These are phyloP conservation scores for Boletus barrowsii DNA, from an alignment of 768 basidiomycete genomes.

Conservation along the genomic window DNA sequence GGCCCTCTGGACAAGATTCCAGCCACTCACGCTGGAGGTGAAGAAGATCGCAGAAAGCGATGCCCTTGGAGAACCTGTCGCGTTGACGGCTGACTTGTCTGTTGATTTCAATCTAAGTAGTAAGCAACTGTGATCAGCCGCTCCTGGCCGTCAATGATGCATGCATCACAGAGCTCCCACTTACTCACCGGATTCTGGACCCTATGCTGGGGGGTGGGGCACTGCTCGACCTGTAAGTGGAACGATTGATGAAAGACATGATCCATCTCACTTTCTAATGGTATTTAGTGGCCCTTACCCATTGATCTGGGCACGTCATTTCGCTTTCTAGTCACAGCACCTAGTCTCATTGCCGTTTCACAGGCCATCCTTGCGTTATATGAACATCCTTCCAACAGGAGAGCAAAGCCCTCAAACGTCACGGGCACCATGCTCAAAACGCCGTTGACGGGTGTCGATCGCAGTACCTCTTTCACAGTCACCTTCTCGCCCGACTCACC, in stretches of 20 bases:
- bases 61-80: constrained; percentile 60
- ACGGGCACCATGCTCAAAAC: constrained; percentile 76
- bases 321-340: neutral
- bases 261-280: constrained; percentile 3
- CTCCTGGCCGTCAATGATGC: neutral
- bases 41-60: constrained; percentile 62
- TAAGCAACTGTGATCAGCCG: constrained; percentile 25
- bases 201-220: constrained; percentile 80
- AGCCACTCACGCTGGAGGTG: constrained; percentile 63
- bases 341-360: constrained; percentile 10
- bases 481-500: constrained; percentile 54
- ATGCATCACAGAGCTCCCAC: constrained; percentile 50
- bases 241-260: neutral
- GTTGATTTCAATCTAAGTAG: constrained; percentile 63
- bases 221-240: constrained; percentile 73
- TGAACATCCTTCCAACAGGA: constrained; percentile 73
- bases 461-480: constrained; percentile 70
- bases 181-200: constrained; percentile 73
- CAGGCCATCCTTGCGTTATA: constrained; percentile 77
- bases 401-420: constrained; percentile 53
- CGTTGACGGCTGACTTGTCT: constrained; percentile 77
- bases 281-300: constrained; percentile 71
- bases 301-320: constrained; percentile 61
- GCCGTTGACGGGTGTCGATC: constrained; percentile 74
- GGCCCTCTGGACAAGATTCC: constrained; percentile 85